A percentile compares a stretch with the other conserved stretches of the same genome.
Evolutionary conservation across 75 land plant species (phyloP).

Genomic region (Cryptomeria japonica): DNA sequence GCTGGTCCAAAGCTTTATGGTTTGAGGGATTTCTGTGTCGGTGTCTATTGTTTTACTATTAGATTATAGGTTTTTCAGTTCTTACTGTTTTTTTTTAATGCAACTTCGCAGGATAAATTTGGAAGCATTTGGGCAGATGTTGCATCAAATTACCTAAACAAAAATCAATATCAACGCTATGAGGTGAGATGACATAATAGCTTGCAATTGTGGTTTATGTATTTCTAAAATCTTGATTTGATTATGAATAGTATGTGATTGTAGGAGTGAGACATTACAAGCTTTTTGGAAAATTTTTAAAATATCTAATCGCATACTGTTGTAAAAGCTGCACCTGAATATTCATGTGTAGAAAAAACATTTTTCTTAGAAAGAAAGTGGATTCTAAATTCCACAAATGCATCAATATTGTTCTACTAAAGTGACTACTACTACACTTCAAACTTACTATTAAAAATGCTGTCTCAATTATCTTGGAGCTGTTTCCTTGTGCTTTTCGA

Average conservation of each 20-base stretch:
- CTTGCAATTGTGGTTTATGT: neutral
- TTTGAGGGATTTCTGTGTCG: neutral
- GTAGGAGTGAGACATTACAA: neutral
- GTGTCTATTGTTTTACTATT: neutral
- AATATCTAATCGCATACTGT: neutral
- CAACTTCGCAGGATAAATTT: conserved; percentile 67
- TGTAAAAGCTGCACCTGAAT: neutral
- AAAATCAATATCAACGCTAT: conserved; percentile 67
- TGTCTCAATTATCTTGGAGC: too few species aligned
- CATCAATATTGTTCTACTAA: neutral
- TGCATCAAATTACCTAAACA: conserved; percentile 71
- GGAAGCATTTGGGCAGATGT: conserved; percentile 74
- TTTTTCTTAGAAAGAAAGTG: neutral
- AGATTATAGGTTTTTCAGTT: neutral
- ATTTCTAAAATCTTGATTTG: neutral
- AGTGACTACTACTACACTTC: neutral
- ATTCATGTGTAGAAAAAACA: neutral
- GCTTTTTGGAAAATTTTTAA: neutral
- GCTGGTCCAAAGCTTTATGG: neutral
- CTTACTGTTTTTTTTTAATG: neutral
- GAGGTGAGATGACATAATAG: conserved; percentile 45
- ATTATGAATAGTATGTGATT: neutral
- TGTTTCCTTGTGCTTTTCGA: too few species aligned
- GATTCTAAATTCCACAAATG: neutral
- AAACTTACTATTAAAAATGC: neutral